phyloP scores from a whole-genome alignment of 495 filamentous ascomycete species.

The Talaromyces wortmannii region DNA sequence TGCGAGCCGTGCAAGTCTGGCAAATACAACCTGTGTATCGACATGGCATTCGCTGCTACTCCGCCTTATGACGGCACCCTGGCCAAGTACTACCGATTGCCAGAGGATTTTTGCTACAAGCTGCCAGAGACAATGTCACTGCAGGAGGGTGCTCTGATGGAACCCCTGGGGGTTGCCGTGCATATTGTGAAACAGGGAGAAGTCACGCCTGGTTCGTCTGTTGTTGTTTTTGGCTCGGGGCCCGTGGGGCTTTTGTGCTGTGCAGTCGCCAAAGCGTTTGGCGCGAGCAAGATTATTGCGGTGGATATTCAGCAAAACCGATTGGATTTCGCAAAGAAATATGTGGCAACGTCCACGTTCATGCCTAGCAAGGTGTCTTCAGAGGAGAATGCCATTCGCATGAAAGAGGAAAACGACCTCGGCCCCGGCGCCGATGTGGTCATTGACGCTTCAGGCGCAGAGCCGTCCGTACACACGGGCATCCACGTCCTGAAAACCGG shows the following conservation, averaged over 20 bases:
- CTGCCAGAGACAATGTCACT: slow-evolving; percentile 36
- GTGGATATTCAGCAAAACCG: slow-evolving; percentile 48
- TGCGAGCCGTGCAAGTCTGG: slow-evolving; percentile 46
- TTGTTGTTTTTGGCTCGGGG: slow-evolving; percentile 49
- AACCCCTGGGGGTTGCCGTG: slow-evolving; percentile 49
- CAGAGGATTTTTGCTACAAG: slow-evolving; percentile 51
- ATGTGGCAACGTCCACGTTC: slow-evolving; percentile 36
- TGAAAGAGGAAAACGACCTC: slow-evolving; percentile 37
- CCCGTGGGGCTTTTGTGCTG: slow-evolving; percentile 50
- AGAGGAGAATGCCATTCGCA: slow-evolving; percentile 29
- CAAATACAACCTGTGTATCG: slow-evolving; percentile 46
- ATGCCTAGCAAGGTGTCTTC: slow-evolving; percentile 27
- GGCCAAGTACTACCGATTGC: slow-evolving; percentile 45
- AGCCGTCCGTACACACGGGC: slow-evolving; percentile 45
- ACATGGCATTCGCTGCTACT: slow-evolving; percentile 47
- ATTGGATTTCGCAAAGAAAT: slow-evolving; percentile 45
- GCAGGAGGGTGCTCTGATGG: slow-evolving; percentile 47
- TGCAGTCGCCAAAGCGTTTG: slow-evolving; percentile 45
- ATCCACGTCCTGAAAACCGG: slow-evolving; percentile 44
- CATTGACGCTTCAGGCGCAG: slow-evolving; percentile 51
- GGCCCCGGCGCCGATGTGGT: slow-evolving; percentile 47
- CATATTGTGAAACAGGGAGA: slow-evolving; percentile 42
- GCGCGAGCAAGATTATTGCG: slow-evolving; percentile 43
- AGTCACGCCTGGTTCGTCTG: slow-evolving; percentile 37
- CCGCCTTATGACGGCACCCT: slow-evolving; percentile 49